Evolutionary conservation across 176 grass and related monocot species (phyloP), one percentile per base, ranked within the genome.

Genomic region (Bolboschoenus planiculmis): DNA sequence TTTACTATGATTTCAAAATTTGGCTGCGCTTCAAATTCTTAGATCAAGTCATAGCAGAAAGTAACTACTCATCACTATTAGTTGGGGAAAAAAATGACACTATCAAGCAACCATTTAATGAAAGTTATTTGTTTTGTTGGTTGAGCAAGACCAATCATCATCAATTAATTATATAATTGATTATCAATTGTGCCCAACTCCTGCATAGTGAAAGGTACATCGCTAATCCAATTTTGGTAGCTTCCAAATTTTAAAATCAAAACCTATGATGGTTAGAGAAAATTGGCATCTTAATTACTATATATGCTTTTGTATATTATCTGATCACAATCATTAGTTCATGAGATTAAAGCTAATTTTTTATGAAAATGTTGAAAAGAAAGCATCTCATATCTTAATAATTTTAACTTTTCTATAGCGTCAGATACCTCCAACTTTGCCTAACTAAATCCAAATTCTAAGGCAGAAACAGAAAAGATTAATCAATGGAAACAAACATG

Each of bases 121-220:
- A 47, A 82, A 64, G 65, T 29, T 46, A 65, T 63, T 60, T 60
- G 39, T 1, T 65, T n/a, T 82, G 57, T 82, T 82, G 23, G 79
- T 64, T 64, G 79, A 65, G 48, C 37, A 30, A 43, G n/a, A 47
- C 57, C 79, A 82, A 64, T 81, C 79, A 64, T 81, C 79, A 63
- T 43, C 16, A 80, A 74, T 48, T 15, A 30, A 16, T 47, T 13
- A 14, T 29, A 30, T 23, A 16, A 8, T 50, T 75, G 24, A 51
- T 76, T 76, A 48, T 50, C 14, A 76, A 50, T 24, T 43, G 42
- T 76, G 24, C 72, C 40, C 13, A 51, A 76, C 24, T 76, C 42
- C 26, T 76, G 51, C 44, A 76, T 31, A 48, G 20, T 31, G 11
- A 51, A 30, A 76, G 44, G 13, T 51, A 51, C 23, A 73, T 50